phyloP scores from a whole-genome alignment of 108 stramenopile species.

The Poteriospumella lacustris region DNA sequence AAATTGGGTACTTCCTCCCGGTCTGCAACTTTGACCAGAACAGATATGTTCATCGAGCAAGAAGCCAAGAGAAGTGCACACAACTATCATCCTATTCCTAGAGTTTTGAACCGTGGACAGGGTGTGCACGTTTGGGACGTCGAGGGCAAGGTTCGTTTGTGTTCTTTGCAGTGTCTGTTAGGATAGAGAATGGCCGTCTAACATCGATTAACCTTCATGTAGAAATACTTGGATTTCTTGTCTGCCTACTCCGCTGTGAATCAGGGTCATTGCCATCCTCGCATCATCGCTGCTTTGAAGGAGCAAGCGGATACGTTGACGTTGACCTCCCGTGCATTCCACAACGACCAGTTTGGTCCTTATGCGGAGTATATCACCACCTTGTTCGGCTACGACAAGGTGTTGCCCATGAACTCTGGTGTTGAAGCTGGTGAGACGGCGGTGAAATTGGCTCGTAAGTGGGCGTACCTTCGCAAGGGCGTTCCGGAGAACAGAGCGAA shows the following conservation, averaged over 20 bases:
- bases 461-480: conserved; percentile 93
- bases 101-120: conserved; percentile 70
- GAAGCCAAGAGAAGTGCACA: conserved; percentile 83
- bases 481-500: conserved; percentile 74
- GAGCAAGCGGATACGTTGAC: conserved; percentile 85
- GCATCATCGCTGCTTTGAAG: conserved; percentile 78
- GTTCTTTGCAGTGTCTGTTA: background rate
- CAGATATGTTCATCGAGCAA: conserved; percentile 51
- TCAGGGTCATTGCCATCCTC: conserved; percentile 98
- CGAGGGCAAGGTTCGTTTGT: conserved; percentile 44
- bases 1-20: too few species aligned
- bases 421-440: conserved; percentile 99
- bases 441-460: conserved; percentile 70
- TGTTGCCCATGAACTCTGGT: conserved; percentile 97
- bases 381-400: conserved; percentile 79
- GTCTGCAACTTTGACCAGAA: background rate
- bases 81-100: conserved; percentile 96
- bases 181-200: background rate
- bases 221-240: conserved; percentile 89
- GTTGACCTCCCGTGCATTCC: conserved; percentile 93
- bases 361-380: conserved; percentile 78
- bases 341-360: conserved; percentile 88
- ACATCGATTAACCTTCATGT: background rate
- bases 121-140: conserved; percentile 53
- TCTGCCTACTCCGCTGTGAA: conserved; percentile 97